phyloP scores from a whole-genome alignment of 495 filamentous ascomycete species.

The Trichoderma asperelloides region DNA sequence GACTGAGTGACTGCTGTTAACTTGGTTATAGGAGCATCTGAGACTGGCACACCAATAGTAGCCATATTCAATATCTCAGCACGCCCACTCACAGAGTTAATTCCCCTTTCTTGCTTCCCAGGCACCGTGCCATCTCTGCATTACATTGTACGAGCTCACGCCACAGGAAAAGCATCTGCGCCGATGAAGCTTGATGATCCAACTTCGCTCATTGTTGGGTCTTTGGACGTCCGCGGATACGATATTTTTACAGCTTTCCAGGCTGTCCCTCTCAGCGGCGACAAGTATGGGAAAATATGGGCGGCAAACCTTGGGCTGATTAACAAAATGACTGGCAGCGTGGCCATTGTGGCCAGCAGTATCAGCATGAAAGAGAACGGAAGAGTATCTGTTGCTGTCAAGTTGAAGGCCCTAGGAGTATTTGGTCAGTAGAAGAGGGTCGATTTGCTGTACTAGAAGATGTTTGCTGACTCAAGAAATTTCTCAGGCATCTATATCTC shows the following conservation, averaged over 20 bases:
- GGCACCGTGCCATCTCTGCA: conserved; percentile 45
- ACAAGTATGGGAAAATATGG: conserved; percentile 36
- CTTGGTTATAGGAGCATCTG: conserved; percentile 2
- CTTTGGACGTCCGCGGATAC: conserved; percentile 56
- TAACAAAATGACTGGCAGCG: conserved; percentile 83
- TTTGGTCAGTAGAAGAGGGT: conserved; percentile 47
- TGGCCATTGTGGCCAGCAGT: conserved; percentile 57
- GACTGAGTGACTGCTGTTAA: background rate
- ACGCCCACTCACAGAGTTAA: conserved; percentile 49
- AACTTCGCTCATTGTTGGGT: conserved; percentile 45
- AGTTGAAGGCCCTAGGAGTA: conserved; percentile 71
- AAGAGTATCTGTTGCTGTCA: conserved; percentile 50
- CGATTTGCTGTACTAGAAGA: background rate
- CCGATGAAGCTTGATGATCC: conserved; percentile 32
- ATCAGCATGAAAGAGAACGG: conserved; percentile 50
- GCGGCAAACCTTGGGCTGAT: conserved; percentile 72
- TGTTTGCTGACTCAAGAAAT: conserved; percentile 6
- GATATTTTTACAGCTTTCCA: conserved; percentile 73
- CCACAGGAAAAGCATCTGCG: conserved; percentile 52
- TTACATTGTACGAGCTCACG: conserved; percentile 68
- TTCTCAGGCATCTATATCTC: conserved; percentile 60
- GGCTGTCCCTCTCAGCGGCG: conserved; percentile 35
- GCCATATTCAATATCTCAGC: conserved; percentile 75
- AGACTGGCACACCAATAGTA: conserved; percentile 46
- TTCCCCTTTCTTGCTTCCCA: conserved; percentile 62